Evolutionary conservation across 73 alveolate genomes (phyloP).

Genomic region (Paramecium tetraurelia): DNA sequence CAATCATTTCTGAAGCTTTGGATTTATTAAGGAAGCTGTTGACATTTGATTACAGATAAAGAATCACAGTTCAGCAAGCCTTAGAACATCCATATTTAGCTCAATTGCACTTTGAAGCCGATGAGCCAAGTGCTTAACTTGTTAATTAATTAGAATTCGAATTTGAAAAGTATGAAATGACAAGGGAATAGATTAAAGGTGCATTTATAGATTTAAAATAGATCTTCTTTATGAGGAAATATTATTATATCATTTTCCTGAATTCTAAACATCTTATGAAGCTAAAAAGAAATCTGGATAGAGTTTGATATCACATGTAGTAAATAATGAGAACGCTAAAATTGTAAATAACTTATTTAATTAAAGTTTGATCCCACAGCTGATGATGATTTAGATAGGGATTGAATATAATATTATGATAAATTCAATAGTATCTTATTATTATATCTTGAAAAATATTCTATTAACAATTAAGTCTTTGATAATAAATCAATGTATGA

Average conservation of each 20-base stretch:
- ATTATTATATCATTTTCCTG: constrained; percentile 67
- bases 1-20: not conserved
- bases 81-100: constrained; percentile 87
- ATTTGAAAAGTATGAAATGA: constrained; percentile 62
- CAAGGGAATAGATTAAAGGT: constrained; percentile 62
- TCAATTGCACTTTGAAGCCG: constrained; percentile 67
- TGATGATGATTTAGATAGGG: constrained; percentile 53
- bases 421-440: not conserved
- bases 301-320: constrained; percentile 39
- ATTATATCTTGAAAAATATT: not conserved
- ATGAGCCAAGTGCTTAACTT: constrained; percentile 63
- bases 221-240: constrained; percentile 76
- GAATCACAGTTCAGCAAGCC: constrained; percentile 89
- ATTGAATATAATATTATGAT: not conserved
- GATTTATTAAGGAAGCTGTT: constrained; percentile 50
- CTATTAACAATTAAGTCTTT: too few species aligned
- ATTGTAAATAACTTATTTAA: not conserved
- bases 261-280: constrained; percentile 57
- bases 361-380: constrained; percentile 45
- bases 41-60: constrained; percentile 75
- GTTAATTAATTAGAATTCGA: constrained; percentile 63
- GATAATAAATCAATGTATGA: not conserved
- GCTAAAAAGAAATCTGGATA: constrained; percentile 59
- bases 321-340: constrained; percentile 34
- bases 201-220: not conserved